Evolutionary conservation across 169 alveolate species (phyloP).

Genomic region (Eimeria maxima): DNA sequence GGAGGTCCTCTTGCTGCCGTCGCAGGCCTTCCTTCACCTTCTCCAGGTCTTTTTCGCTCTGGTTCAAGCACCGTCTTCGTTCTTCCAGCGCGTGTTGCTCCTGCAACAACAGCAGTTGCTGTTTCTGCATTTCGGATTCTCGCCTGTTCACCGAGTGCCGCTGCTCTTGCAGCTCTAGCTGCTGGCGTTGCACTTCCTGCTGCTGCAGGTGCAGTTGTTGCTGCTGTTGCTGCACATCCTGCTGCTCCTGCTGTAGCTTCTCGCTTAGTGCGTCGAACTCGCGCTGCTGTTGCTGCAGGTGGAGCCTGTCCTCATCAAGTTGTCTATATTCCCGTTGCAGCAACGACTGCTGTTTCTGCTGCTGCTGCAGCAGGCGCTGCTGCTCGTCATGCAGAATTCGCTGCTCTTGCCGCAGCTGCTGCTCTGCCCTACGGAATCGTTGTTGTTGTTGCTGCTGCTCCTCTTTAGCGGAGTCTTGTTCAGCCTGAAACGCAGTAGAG

Average conservation of each 20-base stretch:
- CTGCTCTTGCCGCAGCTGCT: constrained; percentile 22
- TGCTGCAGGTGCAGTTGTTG: constrained; percentile 59
- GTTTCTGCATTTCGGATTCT: neutral
- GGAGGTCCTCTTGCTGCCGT: constrained; percentile 53
- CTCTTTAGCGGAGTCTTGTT: neutral
- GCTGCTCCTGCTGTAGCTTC: constrained; percentile 46
- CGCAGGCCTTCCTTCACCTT: neutral
- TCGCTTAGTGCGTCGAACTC: constrained; percentile 46
- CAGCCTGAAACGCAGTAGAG: constrained; percentile 26
- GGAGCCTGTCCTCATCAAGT: constrained; percentile 32
- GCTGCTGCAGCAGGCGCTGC: constrained; percentile 66
- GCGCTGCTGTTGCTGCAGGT: constrained; percentile 60
- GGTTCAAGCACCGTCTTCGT: neutral
- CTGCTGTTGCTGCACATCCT: constrained; percentile 32
- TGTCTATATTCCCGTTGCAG: constrained; percentile 23
- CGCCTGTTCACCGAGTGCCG: neutral
- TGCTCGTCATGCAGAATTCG: neutral
- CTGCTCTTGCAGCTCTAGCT: constrained; percentile 43
- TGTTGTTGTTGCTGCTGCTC: constrained; percentile 38
- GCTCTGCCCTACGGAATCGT: constrained; percentile 35
- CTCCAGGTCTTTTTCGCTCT: neutral
- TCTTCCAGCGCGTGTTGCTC: constrained; percentile 48
- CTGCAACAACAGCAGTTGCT: constrained; percentile 4
- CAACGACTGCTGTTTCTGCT: constrained; percentile 35
- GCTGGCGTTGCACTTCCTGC: constrained; percentile 52